phyloP scores from a whole-genome alignment of 2,329 filamentous ascomycete genomes.

The Phialophora chinensis region DNA sequence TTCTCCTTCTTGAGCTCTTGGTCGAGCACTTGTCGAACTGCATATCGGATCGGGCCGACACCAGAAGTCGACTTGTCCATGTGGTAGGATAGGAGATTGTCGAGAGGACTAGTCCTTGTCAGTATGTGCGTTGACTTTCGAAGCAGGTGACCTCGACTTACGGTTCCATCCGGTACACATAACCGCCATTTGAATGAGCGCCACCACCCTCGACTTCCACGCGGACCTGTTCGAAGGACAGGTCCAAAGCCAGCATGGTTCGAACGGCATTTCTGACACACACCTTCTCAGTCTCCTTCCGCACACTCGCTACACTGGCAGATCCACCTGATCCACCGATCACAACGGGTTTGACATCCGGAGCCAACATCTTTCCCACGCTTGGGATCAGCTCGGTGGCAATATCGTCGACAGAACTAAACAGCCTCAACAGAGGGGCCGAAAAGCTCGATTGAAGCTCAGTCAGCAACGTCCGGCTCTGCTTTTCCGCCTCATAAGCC shows the following conservation, averaged over 20 bases:
- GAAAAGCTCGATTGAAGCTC: conserved; percentile 74
- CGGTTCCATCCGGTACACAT: conserved; percentile 95
- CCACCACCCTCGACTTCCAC: conserved; percentile 70
- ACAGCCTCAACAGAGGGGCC: conserved; percentile 73
- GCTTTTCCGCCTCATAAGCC: conserved; percentile 79
- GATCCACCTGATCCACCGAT: conserved; percentile 72
- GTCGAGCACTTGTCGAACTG: conserved; percentile 89
- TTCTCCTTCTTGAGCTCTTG: conserved; percentile 83
- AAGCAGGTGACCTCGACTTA: conserved; percentile 56
- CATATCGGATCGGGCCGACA: conserved; percentile 80
- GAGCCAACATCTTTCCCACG: conserved; percentile 75
- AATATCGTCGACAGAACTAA: conserved; percentile 78
- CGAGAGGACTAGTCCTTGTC: conserved; percentile 63
- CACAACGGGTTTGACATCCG: conserved; percentile 88
- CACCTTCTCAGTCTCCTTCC: conserved; percentile 80
- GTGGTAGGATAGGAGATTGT: conserved; percentile 76
- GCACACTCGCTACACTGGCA: conserved; percentile 77
- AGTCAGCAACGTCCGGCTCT: conserved; percentile 75
- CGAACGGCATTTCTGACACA: conserved; percentile 81
- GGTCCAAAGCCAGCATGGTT: conserved; percentile 80
- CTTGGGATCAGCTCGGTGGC: conserved; percentile 85
- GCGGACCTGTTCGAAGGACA: conserved; percentile 79
- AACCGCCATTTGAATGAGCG: conserved; percentile 60
- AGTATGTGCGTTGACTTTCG: conserved; percentile 41
- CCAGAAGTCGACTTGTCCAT: conserved; percentile 60